Percentiles rank a stretch among this genome's conserved stretches.
Conservation (phyloP, 768 basidiomycete genomes). For the Mycena venus region DNA sequence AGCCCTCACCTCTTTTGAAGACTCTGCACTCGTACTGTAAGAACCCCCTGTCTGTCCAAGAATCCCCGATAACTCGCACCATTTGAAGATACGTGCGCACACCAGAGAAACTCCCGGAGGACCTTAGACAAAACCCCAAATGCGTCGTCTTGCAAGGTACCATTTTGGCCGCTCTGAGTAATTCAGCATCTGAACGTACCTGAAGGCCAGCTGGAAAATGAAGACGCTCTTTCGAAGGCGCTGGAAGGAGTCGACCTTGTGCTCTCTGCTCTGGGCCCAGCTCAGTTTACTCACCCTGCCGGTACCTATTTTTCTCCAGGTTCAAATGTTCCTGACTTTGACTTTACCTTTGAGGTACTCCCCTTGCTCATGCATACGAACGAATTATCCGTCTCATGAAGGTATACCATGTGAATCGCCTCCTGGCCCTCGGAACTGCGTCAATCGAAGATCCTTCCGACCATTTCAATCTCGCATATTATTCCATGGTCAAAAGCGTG, state of each 20-base stretch:
- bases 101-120: slow-evolving; percentile 71
- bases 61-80: neutral
- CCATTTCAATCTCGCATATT: slow-evolving; percentile 55
- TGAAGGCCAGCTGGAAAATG: slow-evolving; percentile 66
- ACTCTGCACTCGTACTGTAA: slow-evolving; percentile 66
- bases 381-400: slow-evolving; percentile 70
- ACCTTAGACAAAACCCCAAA: slow-evolving; percentile 57
- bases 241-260: slow-evolving; percentile 72
- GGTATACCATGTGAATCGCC: slow-evolving; percentile 62
- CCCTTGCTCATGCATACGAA: slow-evolving; percentile 73
- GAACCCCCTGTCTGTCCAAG: slow-evolving; percentile 37
- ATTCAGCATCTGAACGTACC: neutral
- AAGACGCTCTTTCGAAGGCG: slow-evolving; percentile 61
- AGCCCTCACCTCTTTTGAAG: slow-evolving; percentile 56
- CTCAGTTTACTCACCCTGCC: slow-evolving; percentile 26
- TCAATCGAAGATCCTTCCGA: slow-evolving; percentile 75
- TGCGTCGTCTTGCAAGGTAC: slow-evolving; percentile 59
- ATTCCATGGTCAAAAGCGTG: slow-evolving; percentile 38
- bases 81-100: slow-evolving; percentile 54
- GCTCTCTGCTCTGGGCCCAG: slow-evolving; percentile 76
- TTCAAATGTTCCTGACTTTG: slow-evolving; percentile 39
- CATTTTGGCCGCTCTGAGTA: neutral
- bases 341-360: slow-evolving; percentile 60
- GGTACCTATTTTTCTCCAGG: slow-evolving; percentile 3
- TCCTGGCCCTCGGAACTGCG: slow-evolving; percentile 77